phyloP scores from a whole-genome alignment of 23 red algal species.

The Agarophyton chilense region DNA sequence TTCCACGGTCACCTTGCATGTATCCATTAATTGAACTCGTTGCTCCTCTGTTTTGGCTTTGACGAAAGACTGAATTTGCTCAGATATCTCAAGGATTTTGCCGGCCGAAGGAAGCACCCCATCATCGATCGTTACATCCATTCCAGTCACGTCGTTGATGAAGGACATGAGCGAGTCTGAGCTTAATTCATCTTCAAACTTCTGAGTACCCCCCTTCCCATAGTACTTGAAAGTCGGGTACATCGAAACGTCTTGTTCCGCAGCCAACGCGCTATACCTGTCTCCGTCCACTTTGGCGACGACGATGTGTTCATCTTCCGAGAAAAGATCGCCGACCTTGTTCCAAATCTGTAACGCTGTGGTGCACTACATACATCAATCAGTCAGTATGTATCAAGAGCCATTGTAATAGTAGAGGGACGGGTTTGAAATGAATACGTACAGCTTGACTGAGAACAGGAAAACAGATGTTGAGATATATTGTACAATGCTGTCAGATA shows the following conservation, averaged over 20 bases:
- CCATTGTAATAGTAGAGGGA: background rate
- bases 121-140: slow-evolving; percentile 43
- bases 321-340: slow-evolving; percentile 54
- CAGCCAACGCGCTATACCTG: slow-evolving; percentile 19
- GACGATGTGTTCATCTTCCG: slow-evolving; percentile 59
- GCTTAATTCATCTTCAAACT: slow-evolving; percentile 19
- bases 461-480: background rate
- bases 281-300: slow-evolving; percentile 69
- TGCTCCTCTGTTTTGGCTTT: slow-evolving; percentile 29
- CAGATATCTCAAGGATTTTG: slow-evolving; percentile 33
- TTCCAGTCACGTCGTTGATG: slow-evolving; percentile 37
- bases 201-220: slow-evolving; percentile 15
- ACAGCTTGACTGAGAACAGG: background rate
- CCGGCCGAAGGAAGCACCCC: slow-evolving; percentile 37
- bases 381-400: background rate
- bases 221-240: slow-evolving; percentile 73
- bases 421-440: background rate
- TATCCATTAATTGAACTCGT: slow-evolving; percentile 9
- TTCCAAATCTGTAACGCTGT: slow-evolving; percentile 53
- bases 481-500: background rate
- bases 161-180: slow-evolving; percentile 37
- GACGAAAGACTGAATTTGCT: slow-evolving; percentile 40
- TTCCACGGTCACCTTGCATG: slow-evolving; percentile 40
- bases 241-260: slow-evolving; percentile 26
- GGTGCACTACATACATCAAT: slow-evolving; percentile 6